These are phyloP conservation scores for Canavalia ensiformis DNA, from an alignment of 306 rosid genomes.

Conservation along the genomic window DNA sequence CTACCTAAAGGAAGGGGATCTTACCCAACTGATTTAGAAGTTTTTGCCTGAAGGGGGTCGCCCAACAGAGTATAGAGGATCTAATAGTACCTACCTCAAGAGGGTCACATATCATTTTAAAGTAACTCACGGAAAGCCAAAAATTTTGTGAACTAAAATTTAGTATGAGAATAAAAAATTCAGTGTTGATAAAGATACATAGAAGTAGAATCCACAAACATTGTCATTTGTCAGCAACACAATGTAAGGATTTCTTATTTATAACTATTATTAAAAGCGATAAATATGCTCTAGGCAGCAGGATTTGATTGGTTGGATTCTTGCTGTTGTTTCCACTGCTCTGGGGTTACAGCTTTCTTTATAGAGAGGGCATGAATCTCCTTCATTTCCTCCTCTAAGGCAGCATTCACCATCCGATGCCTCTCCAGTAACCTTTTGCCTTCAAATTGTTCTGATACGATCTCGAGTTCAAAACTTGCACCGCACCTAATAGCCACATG, in stretches of 20 bases:
- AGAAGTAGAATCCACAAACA: conserved; percentile 28
- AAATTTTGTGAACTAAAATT: conserved; percentile 10
- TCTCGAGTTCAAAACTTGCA: conserved; percentile 78
- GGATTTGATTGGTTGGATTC: conserved; percentile 66
- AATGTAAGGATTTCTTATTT: conserved; percentile 40
- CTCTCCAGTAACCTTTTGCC: conserved; percentile 92
- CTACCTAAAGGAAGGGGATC: too few species aligned
- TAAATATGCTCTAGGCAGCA: conserved; percentile 55
- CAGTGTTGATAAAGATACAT: neutral
- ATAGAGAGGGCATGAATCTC: conserved; percentile 92
- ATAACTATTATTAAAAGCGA: conserved; percentile 3
- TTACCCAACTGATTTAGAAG: neutral
- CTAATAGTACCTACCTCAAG: neutral
- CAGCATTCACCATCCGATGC: conserved; percentile 87
- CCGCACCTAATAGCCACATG: conserved; percentile 70
- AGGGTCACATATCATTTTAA: neutral
- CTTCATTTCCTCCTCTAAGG: conserved; percentile 90
- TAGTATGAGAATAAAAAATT: neutral
- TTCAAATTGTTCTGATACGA: conserved; percentile 85
- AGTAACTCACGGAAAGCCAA: neutral
- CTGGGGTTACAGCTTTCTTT: conserved; percentile 88
- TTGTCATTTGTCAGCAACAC: conserved; percentile 8
- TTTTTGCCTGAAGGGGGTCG: neutral
- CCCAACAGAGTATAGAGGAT: neutral
- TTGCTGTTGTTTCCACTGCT: conserved; percentile 90